Evolutionary conservation across 2,329 filamentous ascomycete species (phyloP).

Genomic region (Teratosphaeria zuluensis): DNA sequence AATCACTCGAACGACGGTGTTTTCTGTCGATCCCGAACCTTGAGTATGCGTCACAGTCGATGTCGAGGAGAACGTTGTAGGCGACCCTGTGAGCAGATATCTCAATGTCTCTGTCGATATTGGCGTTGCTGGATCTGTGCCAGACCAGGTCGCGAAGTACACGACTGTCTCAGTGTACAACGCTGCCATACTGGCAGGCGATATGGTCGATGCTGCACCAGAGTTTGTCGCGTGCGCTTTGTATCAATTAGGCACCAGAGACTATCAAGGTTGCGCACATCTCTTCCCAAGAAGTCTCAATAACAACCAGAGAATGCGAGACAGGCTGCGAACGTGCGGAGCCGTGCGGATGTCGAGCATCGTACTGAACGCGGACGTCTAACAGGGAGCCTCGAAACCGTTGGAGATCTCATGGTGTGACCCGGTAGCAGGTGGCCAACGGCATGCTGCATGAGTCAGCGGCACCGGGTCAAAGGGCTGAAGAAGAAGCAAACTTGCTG

Average conservation of each 20-base stretch:
- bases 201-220: not conserved
- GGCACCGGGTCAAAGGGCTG: not conserved
- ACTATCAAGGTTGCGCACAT: not conserved
- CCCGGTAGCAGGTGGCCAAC: not conserved
- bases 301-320: not conserved
- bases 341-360: not conserved
- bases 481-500: not conserved
- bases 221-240: not conserved
- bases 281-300: not conserved
- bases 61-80: not conserved
- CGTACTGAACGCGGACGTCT: not conserved
- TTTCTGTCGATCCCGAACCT: not conserved
- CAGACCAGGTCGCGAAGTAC: not conserved
- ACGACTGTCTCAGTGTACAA: not conserved
- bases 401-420: not conserved
- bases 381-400: not conserved
- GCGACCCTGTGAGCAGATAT: not conserved
- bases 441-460: not conserved
- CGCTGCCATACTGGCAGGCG: not conserved
- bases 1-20: not conserved
- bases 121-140: not conserved
- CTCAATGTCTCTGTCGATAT: not conserved
- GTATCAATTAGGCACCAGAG: not conserved
- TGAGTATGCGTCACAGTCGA: not conserved
- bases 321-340: not conserved